Conservation (phyloP, 2,329 filamentous ascomycete genomes). For the Trichoderma semiorbis region DNA sequence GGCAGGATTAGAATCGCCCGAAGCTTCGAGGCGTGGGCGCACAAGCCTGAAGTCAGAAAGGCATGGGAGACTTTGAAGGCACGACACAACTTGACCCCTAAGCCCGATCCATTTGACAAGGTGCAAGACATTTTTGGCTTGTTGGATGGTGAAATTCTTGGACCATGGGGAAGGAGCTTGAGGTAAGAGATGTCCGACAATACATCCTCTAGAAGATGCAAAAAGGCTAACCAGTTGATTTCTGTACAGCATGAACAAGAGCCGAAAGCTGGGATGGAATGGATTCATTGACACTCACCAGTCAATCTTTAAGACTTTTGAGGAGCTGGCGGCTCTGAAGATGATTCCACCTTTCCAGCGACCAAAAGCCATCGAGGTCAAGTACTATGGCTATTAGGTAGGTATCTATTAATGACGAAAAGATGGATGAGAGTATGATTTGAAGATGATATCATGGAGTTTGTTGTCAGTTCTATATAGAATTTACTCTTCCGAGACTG, state of each 20-base stretch:
- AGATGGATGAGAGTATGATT: background rate
- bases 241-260: background rate
- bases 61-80: background rate
- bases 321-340: background rate
- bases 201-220: background rate
- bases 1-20: background rate
- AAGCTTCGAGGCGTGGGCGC: background rate
- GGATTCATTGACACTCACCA: background rate
- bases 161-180: background rate
- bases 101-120: background rate
- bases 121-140: background rate
- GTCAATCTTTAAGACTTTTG: background rate
- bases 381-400: background rate
- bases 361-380: background rate
- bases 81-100: background rate
- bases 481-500: background rate
- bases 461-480: background rate
- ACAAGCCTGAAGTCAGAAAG: background rate
- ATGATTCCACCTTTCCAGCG: constrained; percentile 1
- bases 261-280: constrained; percentile 8
- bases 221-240: background rate
- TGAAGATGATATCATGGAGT: background rate
- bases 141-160: background rate
- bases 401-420: background rate
- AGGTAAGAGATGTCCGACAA: background rate